Base-by-base conservation (phyloP, 2,329 filamentous ascomycete species). In the Coniochaeta ligniaria region DNA sequence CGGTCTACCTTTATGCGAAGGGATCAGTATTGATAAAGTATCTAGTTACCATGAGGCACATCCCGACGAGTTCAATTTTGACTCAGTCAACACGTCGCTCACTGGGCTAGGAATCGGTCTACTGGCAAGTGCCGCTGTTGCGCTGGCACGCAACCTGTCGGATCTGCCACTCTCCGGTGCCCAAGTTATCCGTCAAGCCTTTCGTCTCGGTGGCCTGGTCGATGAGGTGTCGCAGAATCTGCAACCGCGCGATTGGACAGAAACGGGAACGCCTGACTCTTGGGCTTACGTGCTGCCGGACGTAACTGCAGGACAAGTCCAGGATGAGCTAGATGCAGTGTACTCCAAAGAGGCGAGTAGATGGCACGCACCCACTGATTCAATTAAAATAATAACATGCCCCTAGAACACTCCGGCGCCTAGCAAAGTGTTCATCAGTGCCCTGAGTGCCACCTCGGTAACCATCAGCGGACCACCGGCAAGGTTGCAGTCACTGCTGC, bases 81-180 rank as follows among this genome's bases (percentile, higher is more conserved):
- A 64, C 38, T 43, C 60, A 41, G 59, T 63, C 22, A 69, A 67
- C 57, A 70, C 69, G 2, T 68, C 60, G 38, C 71, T 80, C 16
- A 67, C 71, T 14, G 78, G 76, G 4, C 63, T 81, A 3, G 75
- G 80, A 12, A 73, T 76, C n/a, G 80, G 80, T 1, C 63, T 82
- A 0, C 63, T 82, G 0, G 66, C 77, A 5, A 67, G 73, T 0
- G 70, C 75, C 20, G 79, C 79, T 1, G 65, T 81, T 0, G 71
- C 79, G 0, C 36, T 79, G 1, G 70, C 80, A 5, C 60, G 67
- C 0, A 71, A 67, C 0, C n/a, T 79, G 6, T 64, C 70, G 0
- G 76, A 80, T 22, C 47, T 83, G 0, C 67, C 76, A 2, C 45
- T 70, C 2, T 66, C 68, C n/a, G 80, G 77, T 7, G 76, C 73